A percentile compares a stretch with the other conserved stretches of the same genome.
These are phyloP conservation scores for Groenewaldozyma tartarivorans DNA, from an alignment of 805 yeast genomes.

Conservation along the genomic window DNA sequence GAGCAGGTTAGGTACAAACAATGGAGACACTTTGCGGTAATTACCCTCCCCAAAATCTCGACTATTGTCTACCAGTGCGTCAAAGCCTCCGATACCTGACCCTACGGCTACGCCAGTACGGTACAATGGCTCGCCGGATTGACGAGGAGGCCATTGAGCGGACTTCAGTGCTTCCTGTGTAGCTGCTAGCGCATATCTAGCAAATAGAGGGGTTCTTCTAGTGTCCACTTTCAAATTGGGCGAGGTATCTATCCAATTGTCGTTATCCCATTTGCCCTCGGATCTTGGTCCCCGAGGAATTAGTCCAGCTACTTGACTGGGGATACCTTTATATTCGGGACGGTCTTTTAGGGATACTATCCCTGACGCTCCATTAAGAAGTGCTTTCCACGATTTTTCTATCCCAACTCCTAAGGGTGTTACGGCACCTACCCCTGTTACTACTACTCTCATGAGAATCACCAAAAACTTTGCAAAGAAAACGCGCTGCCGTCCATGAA, in stretches of 20 bases:
- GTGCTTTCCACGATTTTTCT: constrained; percentile 26
- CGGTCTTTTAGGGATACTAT: constrained; percentile 32
- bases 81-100: constrained; percentile 84
- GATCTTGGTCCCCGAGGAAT: constrained; percentile 33
- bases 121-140: constrained; percentile 16
- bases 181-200: constrained; percentile 73
- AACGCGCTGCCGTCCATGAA: no score
- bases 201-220: constrained; percentile 58
- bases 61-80: constrained; percentile 58
- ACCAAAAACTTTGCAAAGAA: no score
- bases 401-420: constrained; percentile 69
- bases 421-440: constrained; percentile 83
- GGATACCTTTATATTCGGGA: constrained; percentile 43
- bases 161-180: constrained; percentile 68
- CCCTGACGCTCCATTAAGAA: constrained; percentile 28
- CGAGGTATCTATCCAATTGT: constrained; percentile 39
- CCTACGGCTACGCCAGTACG: constrained; percentile 70
- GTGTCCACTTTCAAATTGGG: constrained; percentile 26
- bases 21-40: constrained; percentile 68
- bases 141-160: constrained; percentile 44
- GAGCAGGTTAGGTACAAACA: constrained; percentile 74
- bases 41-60: constrained; percentile 40
- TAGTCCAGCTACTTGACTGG: constrained; percentile 67
- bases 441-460: constrained; percentile 55
- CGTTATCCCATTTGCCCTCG: constrained; percentile 44